Percentiles rank a stretch among this genome's conserved stretches.
These are phyloP conservation scores for Solanum raphanifolium DNA, from an alignment of 257 asterid species.

Conservation along the genomic window DNA sequence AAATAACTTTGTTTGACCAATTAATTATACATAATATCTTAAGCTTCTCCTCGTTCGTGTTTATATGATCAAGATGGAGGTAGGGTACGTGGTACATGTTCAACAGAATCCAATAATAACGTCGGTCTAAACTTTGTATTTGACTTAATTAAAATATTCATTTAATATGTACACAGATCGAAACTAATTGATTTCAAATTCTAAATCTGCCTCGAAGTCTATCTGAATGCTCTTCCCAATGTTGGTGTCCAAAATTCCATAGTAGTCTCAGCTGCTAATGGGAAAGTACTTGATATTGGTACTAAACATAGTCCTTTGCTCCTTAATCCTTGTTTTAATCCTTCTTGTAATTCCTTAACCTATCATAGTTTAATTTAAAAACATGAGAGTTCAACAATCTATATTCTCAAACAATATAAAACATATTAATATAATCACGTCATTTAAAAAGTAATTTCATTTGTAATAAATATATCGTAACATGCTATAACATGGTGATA, in stretches of 20 bases:
- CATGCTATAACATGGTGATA: neutral
- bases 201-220: neutral
- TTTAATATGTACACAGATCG: neutral
- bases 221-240: slow-evolving; percentile 34
- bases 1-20: neutral
- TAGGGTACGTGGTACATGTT: neutral
- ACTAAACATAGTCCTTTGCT: slow-evolving; percentile 74
- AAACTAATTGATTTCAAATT: neutral
- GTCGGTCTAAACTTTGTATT: neutral
- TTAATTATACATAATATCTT: neutral
- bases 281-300: slow-evolving; percentile 69
- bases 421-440: too few species aligned
- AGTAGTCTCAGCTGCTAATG: slow-evolving; percentile 49
- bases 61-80: neutral
- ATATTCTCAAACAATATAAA: neutral
- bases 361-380: neutral
- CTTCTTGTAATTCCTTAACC: slow-evolving; percentile 22
- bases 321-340: slow-evolving; percentile 34
- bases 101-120: neutral
- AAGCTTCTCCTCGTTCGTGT: neutral
- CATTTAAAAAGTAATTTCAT: neutral
- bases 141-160: neutral
- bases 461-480: too few species aligned
- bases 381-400: neutral
- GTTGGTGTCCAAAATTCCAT: slow-evolving; percentile 69